A percentile compares a stretch with the other conserved stretches of the same genome.
Evolutionary conservation across 2,329 filamentous ascomycete species (phyloP).

Genomic region (Lasiodiplodia citricola): DNA sequence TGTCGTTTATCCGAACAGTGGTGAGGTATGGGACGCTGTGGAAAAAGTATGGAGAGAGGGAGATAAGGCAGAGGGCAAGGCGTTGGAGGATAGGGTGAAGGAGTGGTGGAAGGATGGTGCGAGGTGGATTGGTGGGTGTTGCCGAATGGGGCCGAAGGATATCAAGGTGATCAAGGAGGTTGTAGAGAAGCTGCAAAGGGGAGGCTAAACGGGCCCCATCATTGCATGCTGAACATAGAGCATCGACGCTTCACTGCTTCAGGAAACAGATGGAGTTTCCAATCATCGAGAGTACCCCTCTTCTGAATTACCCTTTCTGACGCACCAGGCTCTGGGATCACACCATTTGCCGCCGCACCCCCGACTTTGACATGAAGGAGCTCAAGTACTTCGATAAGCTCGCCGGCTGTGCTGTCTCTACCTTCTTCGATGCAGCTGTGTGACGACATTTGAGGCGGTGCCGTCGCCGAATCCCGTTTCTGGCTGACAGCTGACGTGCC

Average conservation of each 20-base stretch:
- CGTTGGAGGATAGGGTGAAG: constrained; percentile 37
- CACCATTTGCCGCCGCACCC: too few species aligned
- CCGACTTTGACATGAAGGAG: too few species aligned
- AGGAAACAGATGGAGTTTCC: background rate
- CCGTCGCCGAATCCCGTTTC: too few species aligned
- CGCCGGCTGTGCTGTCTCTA: too few species aligned
- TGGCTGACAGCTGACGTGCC: too few species aligned
- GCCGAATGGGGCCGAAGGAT: constrained; percentile 51
- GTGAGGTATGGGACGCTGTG: constrained; percentile 52
- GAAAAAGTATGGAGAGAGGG: constrained; percentile 43
- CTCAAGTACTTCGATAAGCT: too few species aligned
- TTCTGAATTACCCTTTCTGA: background rate
- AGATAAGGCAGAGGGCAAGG: constrained; percentile 32
- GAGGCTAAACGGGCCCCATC: background rate
- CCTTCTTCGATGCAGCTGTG: too few species aligned
- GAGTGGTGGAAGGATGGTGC: constrained; percentile 47
- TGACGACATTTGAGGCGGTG: too few species aligned
- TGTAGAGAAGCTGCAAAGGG: constrained; percentile 2
- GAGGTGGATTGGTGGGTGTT: constrained; percentile 54
- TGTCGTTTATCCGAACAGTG: constrained; percentile 41
- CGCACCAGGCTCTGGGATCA: too few species aligned
- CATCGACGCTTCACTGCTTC: background rate
- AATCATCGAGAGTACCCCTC: background rate
- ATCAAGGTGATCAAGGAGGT: constrained; percentile 40
- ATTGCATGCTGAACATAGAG: background rate